Evolutionary conservation across 2,329 filamentous ascomycete genomes (phyloP), one percentile per base, ranked within the genome.

Genomic region (Aspergillus sp.): DNA sequence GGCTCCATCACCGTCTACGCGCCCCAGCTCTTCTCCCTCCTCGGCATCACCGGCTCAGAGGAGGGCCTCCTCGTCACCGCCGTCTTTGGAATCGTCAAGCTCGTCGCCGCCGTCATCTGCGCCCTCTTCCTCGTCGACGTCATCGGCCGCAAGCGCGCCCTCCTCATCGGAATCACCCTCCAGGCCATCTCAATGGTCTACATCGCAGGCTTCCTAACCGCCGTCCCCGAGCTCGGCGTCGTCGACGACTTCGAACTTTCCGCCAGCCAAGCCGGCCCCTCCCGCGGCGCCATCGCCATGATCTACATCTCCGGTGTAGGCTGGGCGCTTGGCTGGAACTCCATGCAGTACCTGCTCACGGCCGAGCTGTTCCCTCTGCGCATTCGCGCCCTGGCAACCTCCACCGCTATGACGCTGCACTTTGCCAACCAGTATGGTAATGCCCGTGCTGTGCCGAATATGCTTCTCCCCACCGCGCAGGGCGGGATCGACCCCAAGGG

Each of bases 361-460:
- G 87, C 88, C 1, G 89, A 93, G 69, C 81, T 93, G 60, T 93
- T 90, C 77, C 89, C 89, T 1, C 80, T 92, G 9, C 83, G 89
- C 3, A 86, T 93, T 50, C 84, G 89, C 55, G 88, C 89, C 4
- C 75, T 91, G 9, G 85, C 86, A 19, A 89, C 87, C 0, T 89
- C 85, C 0, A 80, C 89, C 68, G 85, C 87, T 47, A 92, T 92
- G 89, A 89, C 86, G 0, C 82, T 91, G 58, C 89, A 93, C 73
- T 92, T 92, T 68, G 86, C 83, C 59, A 90, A 90, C 73, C 88
- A 91, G 73, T 92, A 90, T 69, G 89, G 89, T 24, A 91, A 90
- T 76, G 82, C 85, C 1, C 86, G 89, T 37, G 88, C 89, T 0
- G 86, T 91, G 0, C 89, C 89, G 1, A 84, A 86, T 63, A 90